A percentile compares a stretch with the other conserved stretches of the same genome.
phyloP scores from a whole-genome alignment of 2,329 filamentous ascomycete genomes.

The Annulohypoxylon truncatum region DNA sequence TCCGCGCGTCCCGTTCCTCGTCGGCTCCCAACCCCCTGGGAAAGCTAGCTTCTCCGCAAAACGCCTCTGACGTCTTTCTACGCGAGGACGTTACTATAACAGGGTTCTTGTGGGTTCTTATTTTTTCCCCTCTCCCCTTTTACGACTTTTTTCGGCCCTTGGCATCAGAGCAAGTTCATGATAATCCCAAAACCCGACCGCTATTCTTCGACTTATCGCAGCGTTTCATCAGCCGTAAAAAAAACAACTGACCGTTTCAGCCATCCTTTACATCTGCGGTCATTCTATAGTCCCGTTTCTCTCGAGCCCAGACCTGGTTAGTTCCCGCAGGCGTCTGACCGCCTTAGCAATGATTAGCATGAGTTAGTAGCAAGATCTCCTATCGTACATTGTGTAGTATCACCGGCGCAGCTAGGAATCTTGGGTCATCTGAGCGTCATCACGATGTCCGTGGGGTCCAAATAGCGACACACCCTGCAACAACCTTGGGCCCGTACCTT shows the following conservation, averaged over 20 bases:
- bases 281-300: conserved; percentile 36
- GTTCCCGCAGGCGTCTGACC: conserved; percentile 40
- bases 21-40: conserved; percentile 27
- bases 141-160: conserved; percentile 7
- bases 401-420: conserved; percentile 30
- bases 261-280: conserved; percentile 38
- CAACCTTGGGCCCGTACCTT: conserved; percentile 17
- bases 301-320: conserved; percentile 36
- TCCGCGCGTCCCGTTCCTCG: conserved; percentile 38
- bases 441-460: conserved; percentile 37
- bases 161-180: background rate
- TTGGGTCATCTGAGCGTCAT: conserved; percentile 43
- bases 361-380: conserved; percentile 37
- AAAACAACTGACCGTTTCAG: conserved; percentile 22
- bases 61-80: conserved; percentile 32
- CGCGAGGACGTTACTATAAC: background rate
- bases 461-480: conserved; percentile 36
- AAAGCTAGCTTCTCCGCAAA: conserved; percentile 38
- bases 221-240: conserved; percentile 32
- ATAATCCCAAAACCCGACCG: conserved; percentile 23
- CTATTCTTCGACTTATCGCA: conserved; percentile 28
- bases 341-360: conserved; percentile 41
- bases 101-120: no score
- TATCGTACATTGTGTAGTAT: conserved; percentile 39
- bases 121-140: background rate